phyloP scores from a whole-genome alignment of 805 yeast genomes.

The Nakazawaea ernobii region DNA sequence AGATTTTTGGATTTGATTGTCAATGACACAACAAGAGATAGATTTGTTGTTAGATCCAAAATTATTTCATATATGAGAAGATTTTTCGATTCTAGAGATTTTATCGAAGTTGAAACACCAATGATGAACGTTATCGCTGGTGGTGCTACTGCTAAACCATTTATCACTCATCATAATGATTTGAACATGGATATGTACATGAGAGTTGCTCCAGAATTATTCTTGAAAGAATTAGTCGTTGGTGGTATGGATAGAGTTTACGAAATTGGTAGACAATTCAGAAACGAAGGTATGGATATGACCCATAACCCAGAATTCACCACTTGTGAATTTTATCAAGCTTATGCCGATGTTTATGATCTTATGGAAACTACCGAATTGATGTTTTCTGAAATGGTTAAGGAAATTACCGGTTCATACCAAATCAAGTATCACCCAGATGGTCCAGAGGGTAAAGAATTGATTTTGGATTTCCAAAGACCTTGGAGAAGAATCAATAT shows the following conservation, averaged over 20 bases:
- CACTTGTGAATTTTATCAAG: conserved; percentile 97
- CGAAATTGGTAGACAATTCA: conserved; percentile 97
- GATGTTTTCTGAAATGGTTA: conserved; percentile 95
- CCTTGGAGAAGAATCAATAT: conserved; percentile 99
- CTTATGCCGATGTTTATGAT: conserved; percentile 95
- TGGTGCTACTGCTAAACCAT: conserved; percentile 99
- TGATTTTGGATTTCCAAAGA: conserved; percentile 81
- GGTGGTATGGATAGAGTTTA: conserved; percentile 98
- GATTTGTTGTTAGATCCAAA: conserved; percentile 82
- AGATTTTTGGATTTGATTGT: conserved; percentile 93
- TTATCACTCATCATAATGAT: conserved; percentile 94
- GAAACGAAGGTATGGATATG: conserved; percentile 98
- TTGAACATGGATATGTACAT: conserved; percentile 92
- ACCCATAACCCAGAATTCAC: conserved; percentile 99
- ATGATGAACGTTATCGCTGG: conserved; percentile 99
- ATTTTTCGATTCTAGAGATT: conserved; percentile 80
- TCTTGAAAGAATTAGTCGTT: conserved; percentile 91
- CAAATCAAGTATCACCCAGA: conserved; percentile 86
- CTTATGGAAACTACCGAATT: conserved; percentile 92
- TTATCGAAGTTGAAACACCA: conserved; percentile 96
- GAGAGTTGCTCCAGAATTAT: conserved; percentile 98
- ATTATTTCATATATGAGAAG: conserved; percentile 84
- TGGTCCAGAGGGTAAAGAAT: conserved; percentile 78
- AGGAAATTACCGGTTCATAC: conserved; percentile 88
- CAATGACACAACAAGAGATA: conserved; percentile 81